Evolutionary conservation across 2,329 filamentous ascomycete genomes (phyloP).

Genomic region (Ambrosiella xylebori): DNA sequence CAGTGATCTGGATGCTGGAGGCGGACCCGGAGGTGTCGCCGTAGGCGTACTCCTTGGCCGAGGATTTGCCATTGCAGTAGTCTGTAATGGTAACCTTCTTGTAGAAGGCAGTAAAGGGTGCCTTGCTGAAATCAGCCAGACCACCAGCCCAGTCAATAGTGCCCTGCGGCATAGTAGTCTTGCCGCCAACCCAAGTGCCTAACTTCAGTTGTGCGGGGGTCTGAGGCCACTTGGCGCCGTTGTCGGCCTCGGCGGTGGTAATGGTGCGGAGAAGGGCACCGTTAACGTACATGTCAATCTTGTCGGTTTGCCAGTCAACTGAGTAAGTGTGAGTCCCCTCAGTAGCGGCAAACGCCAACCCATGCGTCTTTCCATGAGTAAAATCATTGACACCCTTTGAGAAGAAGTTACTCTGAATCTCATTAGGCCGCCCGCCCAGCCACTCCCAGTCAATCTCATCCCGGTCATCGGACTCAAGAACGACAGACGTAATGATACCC

Average conservation of each 20-base stretch:
- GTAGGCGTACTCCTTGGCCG: constrained; percentile 32
- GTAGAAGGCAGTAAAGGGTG: constrained; percentile 39
- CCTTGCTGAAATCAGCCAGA: constrained; percentile 36
- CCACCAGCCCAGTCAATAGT: constrained; percentile 54
- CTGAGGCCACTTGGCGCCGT: constrained; percentile 37
- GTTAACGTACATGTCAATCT: constrained; percentile 43
- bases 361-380: constrained; percentile 31
- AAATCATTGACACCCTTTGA: constrained; percentile 45
- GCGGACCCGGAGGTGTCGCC: constrained; percentile 31
- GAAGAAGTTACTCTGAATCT: constrained; percentile 74
- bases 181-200: constrained; percentile 38
- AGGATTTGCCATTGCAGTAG: constrained; percentile 32
- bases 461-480: constrained; percentile 58
- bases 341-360: constrained; percentile 24
- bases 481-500: constrained; percentile 61
- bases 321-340: constrained; percentile 43
- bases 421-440: constrained; percentile 48
- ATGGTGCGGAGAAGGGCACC: constrained; percentile 29
- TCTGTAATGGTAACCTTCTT: constrained; percentile 36
- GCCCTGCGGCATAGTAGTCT: constrained; percentile 31
- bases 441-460: constrained; percentile 62
- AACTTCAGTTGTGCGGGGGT: constrained; percentile 52
- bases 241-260: constrained; percentile 30
- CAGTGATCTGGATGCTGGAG: constrained; percentile 34
- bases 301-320: constrained; percentile 46